phyloP scores from a whole-genome alignment of 176 grass and related monocot species.

The Eleusine indica region DNA sequence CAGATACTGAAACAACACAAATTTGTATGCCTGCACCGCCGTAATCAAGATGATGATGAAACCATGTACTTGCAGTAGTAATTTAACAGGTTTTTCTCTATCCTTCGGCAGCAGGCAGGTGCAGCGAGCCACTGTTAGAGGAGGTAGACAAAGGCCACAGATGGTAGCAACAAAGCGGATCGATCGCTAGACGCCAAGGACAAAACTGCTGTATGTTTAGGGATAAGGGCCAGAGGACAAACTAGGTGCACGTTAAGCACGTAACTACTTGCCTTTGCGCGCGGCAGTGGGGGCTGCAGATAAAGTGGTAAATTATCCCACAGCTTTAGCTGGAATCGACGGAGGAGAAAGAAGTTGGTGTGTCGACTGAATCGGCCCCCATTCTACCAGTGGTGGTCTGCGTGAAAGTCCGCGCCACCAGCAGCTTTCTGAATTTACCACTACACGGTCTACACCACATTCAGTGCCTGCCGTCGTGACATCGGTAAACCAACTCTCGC shows the following conservation, averaged over 20 bases:
- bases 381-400: background rate
- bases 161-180: slow-evolving; percentile 50
- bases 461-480: slow-evolving; percentile 42
- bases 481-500: slow-evolving; percentile 17
- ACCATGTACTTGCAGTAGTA: background rate
- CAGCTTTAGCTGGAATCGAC: slow-evolving; percentile 31
- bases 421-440: slow-evolving; percentile 58
- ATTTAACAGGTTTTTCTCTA: slow-evolving; percentile 19
- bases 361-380: slow-evolving; percentile 23
- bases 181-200: slow-evolving; percentile 41
- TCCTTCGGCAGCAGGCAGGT: slow-evolving; percentile 15
- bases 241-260: slow-evolving; percentile 49
- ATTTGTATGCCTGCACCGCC: background rate
- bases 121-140: slow-evolving; percentile 1
- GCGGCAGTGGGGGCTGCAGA: background rate
- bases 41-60: background rate
- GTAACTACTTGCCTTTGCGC: slow-evolving; percentile 27
- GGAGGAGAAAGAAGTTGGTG: slow-evolving; percentile 19
- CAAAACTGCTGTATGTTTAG: slow-evolving; percentile 61
- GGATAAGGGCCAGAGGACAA: slow-evolving; percentile 68
- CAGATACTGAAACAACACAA: background rate
- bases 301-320: slow-evolving; percentile 35
- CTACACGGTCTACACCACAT: slow-evolving; percentile 29
- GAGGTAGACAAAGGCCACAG: slow-evolving; percentile 10
- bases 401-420: slow-evolving; percentile 57